Percentiles rank a stretch among this genome's conserved stretches.
Evolutionary conservation across 2,329 filamentous ascomycete species (phyloP).

Genomic region (Fusarium succisae): DNA sequence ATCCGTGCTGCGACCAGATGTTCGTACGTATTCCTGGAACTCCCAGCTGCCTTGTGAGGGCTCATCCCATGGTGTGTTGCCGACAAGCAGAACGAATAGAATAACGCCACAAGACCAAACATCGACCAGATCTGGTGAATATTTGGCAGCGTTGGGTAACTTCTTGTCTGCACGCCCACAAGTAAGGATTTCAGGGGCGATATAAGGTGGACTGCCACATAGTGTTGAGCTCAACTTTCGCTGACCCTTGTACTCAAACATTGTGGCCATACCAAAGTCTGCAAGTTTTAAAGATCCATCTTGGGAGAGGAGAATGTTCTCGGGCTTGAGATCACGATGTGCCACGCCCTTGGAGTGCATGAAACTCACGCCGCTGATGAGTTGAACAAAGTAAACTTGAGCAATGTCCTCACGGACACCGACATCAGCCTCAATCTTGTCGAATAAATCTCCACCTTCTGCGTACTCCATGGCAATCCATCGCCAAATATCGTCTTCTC

Average conservation of each 20-base stretch:
- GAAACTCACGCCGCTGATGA: conserved; percentile 89
- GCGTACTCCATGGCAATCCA: conserved; percentile 99
- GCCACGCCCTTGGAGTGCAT: conserved; percentile 97
- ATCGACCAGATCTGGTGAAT: conserved; percentile 83
- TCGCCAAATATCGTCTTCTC: conserved; percentile 86
- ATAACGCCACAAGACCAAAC: conserved; percentile 99
- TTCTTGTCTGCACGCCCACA: conserved; percentile 60
- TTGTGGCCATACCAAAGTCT: conserved; percentile 93
- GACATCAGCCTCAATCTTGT: conserved; percentile 98
- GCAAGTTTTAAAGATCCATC: conserved; percentile 92
- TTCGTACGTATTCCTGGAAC: conserved; percentile 85
- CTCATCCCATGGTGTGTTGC: conserved; percentile 98
- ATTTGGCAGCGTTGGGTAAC: conserved; percentile 64
- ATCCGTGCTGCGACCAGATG: conserved; percentile 82
- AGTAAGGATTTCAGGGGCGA: conserved; percentile 87
- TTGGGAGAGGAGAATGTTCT: conserved; percentile 90
- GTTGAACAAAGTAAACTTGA: conserved; percentile 94
- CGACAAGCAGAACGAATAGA: conserved; percentile 93
- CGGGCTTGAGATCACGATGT: conserved; percentile 90
- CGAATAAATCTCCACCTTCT: conserved; percentile 94
- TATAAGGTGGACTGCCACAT: conserved; percentile 96
- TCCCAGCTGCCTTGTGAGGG: conserved; percentile 88
- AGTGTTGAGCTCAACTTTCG: conserved; percentile 86
- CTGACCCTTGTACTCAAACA: conserved; percentile 89
- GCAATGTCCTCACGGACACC: conserved; percentile 95